Percentiles rank a stretch among this genome's conserved stretches.
Evolutionary conservation across 352 stramenopile species (phyloP).

Genomic region (Globisporangium okanoganense): DNA sequence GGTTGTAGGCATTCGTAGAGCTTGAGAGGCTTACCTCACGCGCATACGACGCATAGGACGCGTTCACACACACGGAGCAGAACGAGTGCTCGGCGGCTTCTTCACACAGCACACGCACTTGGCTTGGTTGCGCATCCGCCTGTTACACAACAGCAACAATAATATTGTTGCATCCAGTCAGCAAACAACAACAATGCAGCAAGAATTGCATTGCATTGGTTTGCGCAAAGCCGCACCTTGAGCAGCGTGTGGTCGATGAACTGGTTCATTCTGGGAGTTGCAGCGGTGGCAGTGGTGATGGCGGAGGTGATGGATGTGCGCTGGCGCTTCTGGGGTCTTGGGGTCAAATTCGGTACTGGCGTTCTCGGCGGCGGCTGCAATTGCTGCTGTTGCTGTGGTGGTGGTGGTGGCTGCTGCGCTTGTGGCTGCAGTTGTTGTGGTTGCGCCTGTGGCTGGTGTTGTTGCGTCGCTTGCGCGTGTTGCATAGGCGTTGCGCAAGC

Average conservation of each 20-base stretch:
- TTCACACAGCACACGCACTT: slow-evolving; percentile 64
- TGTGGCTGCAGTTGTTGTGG: not conserved
- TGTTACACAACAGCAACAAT: slow-evolving; percentile 13
- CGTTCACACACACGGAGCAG: slow-evolving; percentile 82
- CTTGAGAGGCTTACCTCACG: slow-evolving; percentile 24
- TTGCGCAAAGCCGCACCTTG: slow-evolving; percentile 33
- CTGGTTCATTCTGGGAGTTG: slow-evolving; percentile 39
- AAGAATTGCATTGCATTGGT: not conserved
- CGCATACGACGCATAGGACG: slow-evolving; percentile 55
- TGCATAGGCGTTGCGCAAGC: not conserved
- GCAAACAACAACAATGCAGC: not conserved
- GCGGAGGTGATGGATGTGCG: not conserved
- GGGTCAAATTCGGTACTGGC: slow-evolving; percentile 11
- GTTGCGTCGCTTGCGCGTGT: not conserved
- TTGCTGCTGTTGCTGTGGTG: not conserved
- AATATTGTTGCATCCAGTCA: slow-evolving; percentile 6
- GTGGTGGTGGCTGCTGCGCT: not conserved
- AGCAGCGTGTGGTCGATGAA: slow-evolving; percentile 83
- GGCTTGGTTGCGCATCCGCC: slow-evolving; percentile 56
- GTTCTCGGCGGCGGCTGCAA: not conserved
- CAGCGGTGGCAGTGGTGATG: not conserved
- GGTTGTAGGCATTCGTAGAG: not conserved
- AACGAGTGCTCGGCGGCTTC: slow-evolving; percentile 71
- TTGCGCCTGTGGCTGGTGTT: not conserved
- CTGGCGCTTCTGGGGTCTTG: slow-evolving; percentile 4